Evolutionary conservation across 305 asterid species (phyloP).

Genomic region (Petunia hybrid): DNA sequence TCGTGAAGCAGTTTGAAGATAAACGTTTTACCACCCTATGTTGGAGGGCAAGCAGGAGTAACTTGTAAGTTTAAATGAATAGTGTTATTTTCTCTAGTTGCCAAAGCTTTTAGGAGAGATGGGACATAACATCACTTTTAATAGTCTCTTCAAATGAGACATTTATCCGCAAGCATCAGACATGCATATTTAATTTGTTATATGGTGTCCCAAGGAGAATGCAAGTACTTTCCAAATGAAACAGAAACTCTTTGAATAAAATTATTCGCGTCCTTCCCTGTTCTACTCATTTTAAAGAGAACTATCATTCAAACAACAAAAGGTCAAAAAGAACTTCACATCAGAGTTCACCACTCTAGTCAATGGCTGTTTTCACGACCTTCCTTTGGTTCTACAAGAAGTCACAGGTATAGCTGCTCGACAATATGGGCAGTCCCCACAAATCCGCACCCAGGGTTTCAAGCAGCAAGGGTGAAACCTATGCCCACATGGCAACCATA

Average conservation of each 20-base stretch:
- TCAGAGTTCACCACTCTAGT: conserved; percentile 11
- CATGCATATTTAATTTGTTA: not conserved
- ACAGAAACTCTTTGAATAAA: not conserved
- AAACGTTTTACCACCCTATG: too few species aligned
- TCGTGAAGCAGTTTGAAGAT: too few species aligned
- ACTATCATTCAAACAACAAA: conserved; percentile 23
- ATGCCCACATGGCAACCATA: conserved; percentile 67
- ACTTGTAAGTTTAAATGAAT: not conserved
- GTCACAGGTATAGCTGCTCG: conserved; percentile 56
- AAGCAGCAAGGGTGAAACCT: conserved; percentile 78
- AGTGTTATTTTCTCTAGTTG: not conserved
- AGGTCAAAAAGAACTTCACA: not conserved
- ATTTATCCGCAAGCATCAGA: not conserved
- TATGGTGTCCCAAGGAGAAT: not conserved
- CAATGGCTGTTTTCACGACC: conserved; percentile 13
- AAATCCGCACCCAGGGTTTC: conserved; percentile 73
- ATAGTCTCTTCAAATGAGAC: not conserved
- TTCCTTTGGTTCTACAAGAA: conserved; percentile 31
- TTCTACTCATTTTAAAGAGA: not conserved
- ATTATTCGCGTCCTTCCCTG: not conserved
- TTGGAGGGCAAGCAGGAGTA: too few species aligned
- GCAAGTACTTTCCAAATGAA: not conserved
- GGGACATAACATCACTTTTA: not conserved
- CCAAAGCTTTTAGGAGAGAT: not conserved
- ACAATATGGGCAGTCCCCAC: conserved; percentile 95